Base-by-base conservation (phyloP, 345 rosid species). In the Rhizophora apiculata region DNA sequence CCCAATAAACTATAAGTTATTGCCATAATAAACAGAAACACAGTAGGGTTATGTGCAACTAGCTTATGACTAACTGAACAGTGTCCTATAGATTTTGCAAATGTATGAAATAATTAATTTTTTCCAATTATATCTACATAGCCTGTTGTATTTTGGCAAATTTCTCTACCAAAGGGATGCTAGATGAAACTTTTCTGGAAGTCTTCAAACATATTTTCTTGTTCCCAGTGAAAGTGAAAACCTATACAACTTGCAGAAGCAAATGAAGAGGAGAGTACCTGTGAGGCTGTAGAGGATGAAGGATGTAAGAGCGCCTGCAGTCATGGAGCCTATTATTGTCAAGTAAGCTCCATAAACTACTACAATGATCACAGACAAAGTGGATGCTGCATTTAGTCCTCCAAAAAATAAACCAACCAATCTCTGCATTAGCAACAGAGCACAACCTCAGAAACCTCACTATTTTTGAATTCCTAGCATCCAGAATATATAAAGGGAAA, bases 211-310 rank as follows among this genome's bases (percentile, higher is more conserved):
- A 30, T 52, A 32, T 52, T n/a, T 65, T 15, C 16, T 43, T 15
- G 5, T 15, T 43, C 27, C 24, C 8, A 20, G 5, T 11, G 39
- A 31, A 61, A 66, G 55, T 18, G 20, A 16, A 29, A 32, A 20
- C 49, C 24, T 27, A 24, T 60, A 60, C 27, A 43, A 46, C 57
- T 32, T 60, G 52, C 49, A 57, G 43, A 20, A 58, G 63, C 67
- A 31, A 60, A 52, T 46, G 51, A 66, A 30, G 24, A 60, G 67
- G 68, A 48, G 46, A 60, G 19, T 83, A 94, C 98, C 98, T 70
- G 98, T 94, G 74, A 91, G 94, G 65, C 98, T 94, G 62, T 94
- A 91, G 72, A 94, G 97, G 65, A 94, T 91, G 87, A 94, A 94
- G 70, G 98, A 94, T 55, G 97, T 94, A 69, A 94, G 97, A 27